phyloP scores from a whole-genome alignment of 257 asterid genomes.

The Euphrasia confusa region DNA sequence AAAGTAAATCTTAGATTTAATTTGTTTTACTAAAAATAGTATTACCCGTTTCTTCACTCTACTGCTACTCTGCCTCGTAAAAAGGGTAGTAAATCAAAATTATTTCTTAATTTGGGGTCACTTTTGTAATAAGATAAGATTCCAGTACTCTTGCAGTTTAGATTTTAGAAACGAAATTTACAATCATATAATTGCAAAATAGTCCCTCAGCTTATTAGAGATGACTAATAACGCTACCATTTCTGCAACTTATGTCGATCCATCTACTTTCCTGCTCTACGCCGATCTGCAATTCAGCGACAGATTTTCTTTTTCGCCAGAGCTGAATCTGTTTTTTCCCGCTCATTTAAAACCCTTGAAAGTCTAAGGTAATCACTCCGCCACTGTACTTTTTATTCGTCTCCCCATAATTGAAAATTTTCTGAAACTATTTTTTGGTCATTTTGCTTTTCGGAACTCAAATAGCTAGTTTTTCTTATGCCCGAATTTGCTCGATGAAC shows the following conservation, averaged over 20 bases:
- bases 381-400: not conserved
- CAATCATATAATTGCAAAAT: not conserved
- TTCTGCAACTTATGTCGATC: too few relatives aligned
- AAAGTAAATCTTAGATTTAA: not conserved
- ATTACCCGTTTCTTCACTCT: not conserved
- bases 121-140: not conserved
- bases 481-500: constrained; percentile 20
- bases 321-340: constrained; percentile 13
- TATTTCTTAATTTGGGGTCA: not conserved
- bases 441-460: constrained; percentile 17
- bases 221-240: not conserved
- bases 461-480: constrained; percentile 20
- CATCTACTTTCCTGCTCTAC: not conserved
- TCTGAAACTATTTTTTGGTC: not conserved
- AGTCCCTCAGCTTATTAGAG: not conserved
- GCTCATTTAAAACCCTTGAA: constrained; percentile 27
- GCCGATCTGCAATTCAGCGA: constrained; percentile 16
- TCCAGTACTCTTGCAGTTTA: too few relatives aligned
- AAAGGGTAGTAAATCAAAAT: not conserved
- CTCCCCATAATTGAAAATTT: not conserved
- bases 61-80: not conserved
- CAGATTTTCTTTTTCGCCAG: too few relatives aligned
- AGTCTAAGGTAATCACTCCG: constrained; percentile 23
- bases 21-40: not conserved
- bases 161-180: constrained; percentile 1